These are phyloP conservation scores for Panicum hallii DNA, from an alignment of 202 grass and related monocot genomes.

Conservation along the genomic window DNA sequence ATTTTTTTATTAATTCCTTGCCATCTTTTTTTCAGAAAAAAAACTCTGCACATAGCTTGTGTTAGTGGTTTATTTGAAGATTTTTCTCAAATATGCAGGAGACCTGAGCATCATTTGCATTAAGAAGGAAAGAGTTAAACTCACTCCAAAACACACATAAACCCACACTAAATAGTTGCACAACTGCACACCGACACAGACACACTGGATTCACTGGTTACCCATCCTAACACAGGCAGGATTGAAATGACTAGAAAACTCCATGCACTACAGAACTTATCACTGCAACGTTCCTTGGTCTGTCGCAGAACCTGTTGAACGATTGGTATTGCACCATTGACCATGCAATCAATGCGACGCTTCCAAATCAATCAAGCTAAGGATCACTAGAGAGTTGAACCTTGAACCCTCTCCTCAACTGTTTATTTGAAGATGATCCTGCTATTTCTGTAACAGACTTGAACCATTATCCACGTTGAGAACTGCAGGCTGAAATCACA, in stretches of 20 bases:
- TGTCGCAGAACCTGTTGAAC: not conserved
- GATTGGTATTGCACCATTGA: not conserved
- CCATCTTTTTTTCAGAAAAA: slow-evolving; percentile 21
- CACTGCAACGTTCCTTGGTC: not conserved
- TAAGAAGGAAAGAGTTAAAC: not conserved
- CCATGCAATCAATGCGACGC: not conserved
- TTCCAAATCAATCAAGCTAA: not conserved
- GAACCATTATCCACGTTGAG: slow-evolving; percentile 27
- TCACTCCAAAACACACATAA: not conserved
- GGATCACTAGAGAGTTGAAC: not conserved
- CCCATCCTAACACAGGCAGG: not conserved
- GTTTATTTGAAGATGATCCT: slow-evolving; percentile 33
- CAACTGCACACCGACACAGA: not conserved
- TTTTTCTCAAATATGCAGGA: not conserved
- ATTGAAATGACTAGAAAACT: not conserved
- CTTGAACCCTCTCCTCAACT: not conserved
- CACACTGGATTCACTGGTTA: not conserved
- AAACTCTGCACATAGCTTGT: not conserved
- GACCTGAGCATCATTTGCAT: not conserved
- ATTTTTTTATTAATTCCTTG: slow-evolving; percentile 19
- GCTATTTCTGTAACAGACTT: slow-evolving; percentile 34
- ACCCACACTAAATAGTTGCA: not conserved
- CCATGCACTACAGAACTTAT: not conserved
- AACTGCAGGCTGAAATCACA: not conserved
- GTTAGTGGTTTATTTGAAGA: slow-evolving; percentile 1